phyloP scores from a whole-genome alignment of 441 rosid genomes.

The Bruguiera hainesii region DNA sequence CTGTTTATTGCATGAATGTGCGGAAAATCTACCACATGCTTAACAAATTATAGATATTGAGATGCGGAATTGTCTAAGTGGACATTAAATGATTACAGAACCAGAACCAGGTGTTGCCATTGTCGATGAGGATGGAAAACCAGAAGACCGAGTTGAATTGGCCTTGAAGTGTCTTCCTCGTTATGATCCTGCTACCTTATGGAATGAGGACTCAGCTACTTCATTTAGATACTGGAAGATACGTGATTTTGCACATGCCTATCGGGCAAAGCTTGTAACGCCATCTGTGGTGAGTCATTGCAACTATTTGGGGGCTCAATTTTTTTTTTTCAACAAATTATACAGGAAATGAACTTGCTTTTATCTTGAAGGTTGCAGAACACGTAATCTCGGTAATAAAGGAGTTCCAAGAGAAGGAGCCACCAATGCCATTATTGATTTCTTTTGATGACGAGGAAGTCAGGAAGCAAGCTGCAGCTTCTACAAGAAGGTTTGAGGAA shows the following conservation, averaged over 20 bases:
- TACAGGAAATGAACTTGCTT: slow-evolving; percentile 10
- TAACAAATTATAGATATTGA: neutral
- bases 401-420: slow-evolving; percentile 50
- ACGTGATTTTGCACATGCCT: slow-evolving; percentile 81
- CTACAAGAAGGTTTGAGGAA: slow-evolving; percentile 75
- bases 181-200: slow-evolving; percentile 50
- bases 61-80: slow-evolving; percentile 5
- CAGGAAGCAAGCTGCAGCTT: slow-evolving; percentile 76
- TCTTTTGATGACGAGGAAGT: slow-evolving; percentile 58
- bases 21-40: neutral
- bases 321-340: neutral
- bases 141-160: slow-evolving; percentile 55
- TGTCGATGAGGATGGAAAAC: slow-evolving; percentile 59
- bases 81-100: slow-evolving; percentile 37
- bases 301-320: slow-evolving; percentile 4
- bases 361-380: slow-evolving; percentile 60
- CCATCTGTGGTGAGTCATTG: slow-evolving; percentile 56
- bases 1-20: neutral
- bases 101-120: slow-evolving; percentile 47
- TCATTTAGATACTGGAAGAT: slow-evolving; percentile 83
- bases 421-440: slow-evolving; percentile 63
- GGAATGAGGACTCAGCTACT: slow-evolving; percentile 29
- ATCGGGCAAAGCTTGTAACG: slow-evolving; percentile 64
- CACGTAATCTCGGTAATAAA: slow-evolving; percentile 49
- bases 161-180: slow-evolving; percentile 73